phyloP scores from a whole-genome alignment of 805 yeast genomes.

The Kodamaea restingae region DNA sequence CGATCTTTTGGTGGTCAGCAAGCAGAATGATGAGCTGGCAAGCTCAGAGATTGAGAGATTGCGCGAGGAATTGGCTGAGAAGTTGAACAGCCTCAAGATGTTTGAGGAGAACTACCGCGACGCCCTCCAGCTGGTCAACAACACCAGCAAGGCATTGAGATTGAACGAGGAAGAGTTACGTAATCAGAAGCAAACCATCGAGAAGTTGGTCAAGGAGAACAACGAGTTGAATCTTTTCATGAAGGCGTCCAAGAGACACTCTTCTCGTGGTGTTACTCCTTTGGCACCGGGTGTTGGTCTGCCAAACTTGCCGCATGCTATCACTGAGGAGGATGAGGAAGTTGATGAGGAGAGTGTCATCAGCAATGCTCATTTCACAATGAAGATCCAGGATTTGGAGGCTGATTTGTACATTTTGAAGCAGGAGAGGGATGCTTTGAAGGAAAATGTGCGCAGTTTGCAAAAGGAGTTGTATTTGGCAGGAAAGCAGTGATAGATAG shows the following conservation, averaged over 20 bases:
- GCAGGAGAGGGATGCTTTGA: conserved; percentile 80
- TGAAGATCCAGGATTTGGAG: conserved; percentile 75
- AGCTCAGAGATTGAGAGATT: conserved; percentile 30
- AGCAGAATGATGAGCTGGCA: conserved; percentile 23
- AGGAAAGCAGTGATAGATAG: too few relatives aligned
- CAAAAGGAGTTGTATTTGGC: conserved; percentile 51
- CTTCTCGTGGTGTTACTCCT: conserved; percentile 28
- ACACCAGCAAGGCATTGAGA: conserved; percentile 70
- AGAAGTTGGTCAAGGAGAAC: conserved; percentile 57
- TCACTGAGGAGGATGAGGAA: conserved; percentile 23
- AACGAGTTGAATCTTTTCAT: conserved; percentile 60
- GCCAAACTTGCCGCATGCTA: conserved; percentile 8
- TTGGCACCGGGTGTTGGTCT: conserved; percentile 15
- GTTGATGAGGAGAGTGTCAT: conserved; percentile 21
- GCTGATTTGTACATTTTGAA: conserved; percentile 78
- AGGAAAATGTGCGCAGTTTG: conserved; percentile 52
- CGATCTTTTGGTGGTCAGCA: conserved; percentile 46
- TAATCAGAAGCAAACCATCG: conserved; percentile 53
- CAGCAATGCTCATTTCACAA: conserved; percentile 55
- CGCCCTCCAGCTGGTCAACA: conserved; percentile 67
- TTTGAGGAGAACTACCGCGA: conserved; percentile 67
- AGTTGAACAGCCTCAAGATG: conserved; percentile 25
- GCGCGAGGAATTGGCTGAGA: conserved; percentile 29
- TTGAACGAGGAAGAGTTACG: conserved; percentile 69
- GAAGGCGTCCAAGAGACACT: conserved; percentile 37